Percentiles rank a stretch among this genome's conserved stretches.
phyloP scores from a whole-genome alignment of 1,284 basidiomycete species.

The Pseudozyma sp. region DNA sequence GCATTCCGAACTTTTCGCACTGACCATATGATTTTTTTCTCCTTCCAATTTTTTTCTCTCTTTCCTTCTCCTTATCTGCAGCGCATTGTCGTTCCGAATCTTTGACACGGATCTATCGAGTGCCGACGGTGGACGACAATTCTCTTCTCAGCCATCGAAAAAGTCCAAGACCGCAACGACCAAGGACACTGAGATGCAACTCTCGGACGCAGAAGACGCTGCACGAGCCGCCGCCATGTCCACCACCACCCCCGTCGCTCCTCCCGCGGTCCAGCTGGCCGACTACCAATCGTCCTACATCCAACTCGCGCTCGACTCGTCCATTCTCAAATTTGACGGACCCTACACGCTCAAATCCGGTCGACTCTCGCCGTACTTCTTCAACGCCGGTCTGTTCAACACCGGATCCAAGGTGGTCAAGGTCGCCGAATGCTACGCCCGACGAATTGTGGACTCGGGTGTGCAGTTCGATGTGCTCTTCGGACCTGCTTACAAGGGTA shows the following conservation, averaged over 20 bases:
- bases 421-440: slow-evolving; percentile 86
- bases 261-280: slow-evolving; percentile 41
- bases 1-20: slow-evolving; percentile 18
- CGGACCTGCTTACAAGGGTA: slow-evolving; percentile 98
- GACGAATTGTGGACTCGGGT: slow-evolving; percentile 74
- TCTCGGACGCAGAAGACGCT: slow-evolving; percentile 41
- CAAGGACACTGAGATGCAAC: slow-evolving; percentile 30
- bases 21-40: slow-evolving; percentile 18
- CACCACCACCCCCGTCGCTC: slow-evolving; percentile 8
- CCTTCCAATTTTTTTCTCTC: slow-evolving; percentile 1
- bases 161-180: slow-evolving; percentile 20
- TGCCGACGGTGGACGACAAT: slow-evolving; percentile 60
- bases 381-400: slow-evolving; percentile 88
- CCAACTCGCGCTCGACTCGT: slow-evolving; percentile 56
- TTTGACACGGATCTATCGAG: slow-evolving; percentile 63
- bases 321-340: slow-evolving; percentile 65
- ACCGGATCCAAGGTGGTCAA: slow-evolving; percentile 83
- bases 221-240: slow-evolving; percentile 35
- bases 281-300: slow-evolving; percentile 66
- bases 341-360: slow-evolving; percentile 79
- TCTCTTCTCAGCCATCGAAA: slow-evolving; percentile 46
- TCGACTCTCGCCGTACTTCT: slow-evolving; percentile 92
- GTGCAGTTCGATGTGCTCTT: slow-evolving; percentile 86
- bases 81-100: slow-evolving; percentile 62
- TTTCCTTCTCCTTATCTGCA: slow-evolving; percentile 13